Conservation (phyloP, 257 asterid genomes). For the Agastache rugosa region DNA sequence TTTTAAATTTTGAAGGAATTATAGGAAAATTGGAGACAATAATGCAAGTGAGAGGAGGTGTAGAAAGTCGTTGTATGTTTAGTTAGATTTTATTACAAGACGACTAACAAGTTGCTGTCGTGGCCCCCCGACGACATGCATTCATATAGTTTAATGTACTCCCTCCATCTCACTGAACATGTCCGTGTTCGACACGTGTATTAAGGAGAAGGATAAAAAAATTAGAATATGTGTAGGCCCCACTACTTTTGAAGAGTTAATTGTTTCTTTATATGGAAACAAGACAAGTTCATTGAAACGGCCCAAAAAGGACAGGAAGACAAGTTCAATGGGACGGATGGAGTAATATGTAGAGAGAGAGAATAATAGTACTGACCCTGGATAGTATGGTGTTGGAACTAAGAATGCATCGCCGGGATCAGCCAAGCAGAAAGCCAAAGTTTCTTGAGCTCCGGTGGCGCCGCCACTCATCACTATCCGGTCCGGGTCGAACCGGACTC, state of each 20-base stretch:
- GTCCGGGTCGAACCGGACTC: constrained; percentile 70
- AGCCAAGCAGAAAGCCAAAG: constrained; percentile 82
- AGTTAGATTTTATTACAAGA: constrained; percentile 22
- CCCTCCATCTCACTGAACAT: no score
- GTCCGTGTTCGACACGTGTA: no score
- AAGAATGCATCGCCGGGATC: constrained; percentile 81
- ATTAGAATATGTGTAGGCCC: no score
- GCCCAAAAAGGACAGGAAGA: no score
- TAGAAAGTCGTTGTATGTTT: not conserved
- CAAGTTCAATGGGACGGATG: no score
- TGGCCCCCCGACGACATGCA: constrained; percentile 1
- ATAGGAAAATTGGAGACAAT: constrained; percentile 8
- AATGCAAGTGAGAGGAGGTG: constrained; percentile 20
- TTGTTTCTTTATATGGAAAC: no score
- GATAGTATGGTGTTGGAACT: constrained; percentile 90
- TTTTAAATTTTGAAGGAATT: no score
- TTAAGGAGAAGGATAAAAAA: no score
- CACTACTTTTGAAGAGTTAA: no score
- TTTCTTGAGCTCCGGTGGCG: constrained; percentile 89
- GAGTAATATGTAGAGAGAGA: not conserved
- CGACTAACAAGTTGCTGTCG: constrained; percentile 22
- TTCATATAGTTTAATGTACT: not conserved
- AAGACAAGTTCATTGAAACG: no score
- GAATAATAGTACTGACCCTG: constrained; percentile 53
- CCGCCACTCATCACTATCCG: constrained; percentile 91